Evolutionary conservation across 306 rosid species (phyloP), one percentile per base, ranked within the genome.

Genomic region (Corylus americana): DNA sequence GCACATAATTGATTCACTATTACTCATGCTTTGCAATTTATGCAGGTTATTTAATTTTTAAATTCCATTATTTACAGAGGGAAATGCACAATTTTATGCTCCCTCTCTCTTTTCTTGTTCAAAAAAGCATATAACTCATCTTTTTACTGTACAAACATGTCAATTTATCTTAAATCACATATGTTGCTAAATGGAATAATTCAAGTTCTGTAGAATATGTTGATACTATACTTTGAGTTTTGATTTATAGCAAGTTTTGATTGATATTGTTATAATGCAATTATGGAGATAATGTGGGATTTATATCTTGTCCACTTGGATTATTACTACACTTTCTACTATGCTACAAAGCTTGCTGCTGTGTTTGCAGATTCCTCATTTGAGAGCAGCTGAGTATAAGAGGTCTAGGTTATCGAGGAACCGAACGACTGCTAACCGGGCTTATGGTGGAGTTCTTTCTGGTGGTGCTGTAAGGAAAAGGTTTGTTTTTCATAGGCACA

Each of bases 401-500:
- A 83, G 97, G 70, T 89, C 97, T 16, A 89, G 97, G 81, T 71
- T 91, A 27, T 67, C 93, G 37, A 88, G 97, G 83, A 91, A 91
- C 79, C 82, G 92, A 14, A 89, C 94, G 84, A 91, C 97, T 58
- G 91, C 89, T 31, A 91, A 88, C 78, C 87, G 97, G 8, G 90
- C 92, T 25, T 91, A 91, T 70, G 97, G 97, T 4, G 94, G 97
- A 17, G 94, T 91, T 57, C 78, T 91, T 58, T 91, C 94, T 1
- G 92, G 93, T 61, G 78, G 94, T 49, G 97, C 97, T 77, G 97
- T 91, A 25, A 77, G 94, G 76, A 94, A 91, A 82, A 91, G 97
- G 97, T 91, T 64, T 84, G 92, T 83, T 49, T 39, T 74, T 73
- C 58, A 8, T 20, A 42, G 31, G 35, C 35, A 16, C 31, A 67